Conservation (phyloP, 2,329 filamentous ascomycete genomes). For the Fusarium musae region DNA sequence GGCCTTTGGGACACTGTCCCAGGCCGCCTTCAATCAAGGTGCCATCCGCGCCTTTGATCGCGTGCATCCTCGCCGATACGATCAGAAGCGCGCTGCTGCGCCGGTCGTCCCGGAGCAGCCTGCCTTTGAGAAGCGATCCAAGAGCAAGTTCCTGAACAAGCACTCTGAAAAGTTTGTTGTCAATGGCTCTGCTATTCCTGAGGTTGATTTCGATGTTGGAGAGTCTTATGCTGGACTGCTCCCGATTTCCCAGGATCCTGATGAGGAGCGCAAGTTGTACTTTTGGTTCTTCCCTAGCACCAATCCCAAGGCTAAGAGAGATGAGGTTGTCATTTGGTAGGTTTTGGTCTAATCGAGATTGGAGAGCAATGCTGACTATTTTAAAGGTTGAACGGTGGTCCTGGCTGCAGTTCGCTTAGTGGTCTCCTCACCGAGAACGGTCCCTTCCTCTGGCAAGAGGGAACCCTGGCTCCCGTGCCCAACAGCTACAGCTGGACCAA, state of each 20-base stretch:
- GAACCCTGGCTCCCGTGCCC: conserved; percentile 71
- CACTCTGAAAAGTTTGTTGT: conserved; percentile 62
- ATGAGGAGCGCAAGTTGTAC: conserved; percentile 66
- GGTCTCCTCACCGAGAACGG: conserved; percentile 79
- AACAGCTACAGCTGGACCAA: conserved; percentile 82
- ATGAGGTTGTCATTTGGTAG: conserved; percentile 67
- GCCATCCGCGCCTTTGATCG: conserved; percentile 37
- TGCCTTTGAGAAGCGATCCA: conserved; percentile 11
- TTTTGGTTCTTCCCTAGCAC: conserved; percentile 75
- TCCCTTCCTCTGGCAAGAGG: conserved; percentile 76
- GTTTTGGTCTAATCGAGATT: not conserved
- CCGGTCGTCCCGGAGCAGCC: conserved; percentile 2
- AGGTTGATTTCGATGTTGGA: conserved; percentile 75
- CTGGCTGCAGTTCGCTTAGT: conserved; percentile 41
- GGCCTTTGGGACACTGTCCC: conserved; percentile 38
- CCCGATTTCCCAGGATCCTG: conserved; percentile 62
- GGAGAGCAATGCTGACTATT: conserved; percentile 35
- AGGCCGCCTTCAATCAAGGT: conserved; percentile 41
- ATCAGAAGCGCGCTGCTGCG: conserved; percentile 17
- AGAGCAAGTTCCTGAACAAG: conserved; percentile 39
- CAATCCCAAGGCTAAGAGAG: conserved; percentile 61
- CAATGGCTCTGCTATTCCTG: conserved; percentile 72
- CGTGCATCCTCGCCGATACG: conserved; percentile 7
- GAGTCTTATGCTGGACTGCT: conserved; percentile 73
- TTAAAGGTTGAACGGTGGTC: conserved; percentile 54